Evolutionary conservation across 257 asterid species (phyloP).

Genomic region (Solanum etuberosum): DNA sequence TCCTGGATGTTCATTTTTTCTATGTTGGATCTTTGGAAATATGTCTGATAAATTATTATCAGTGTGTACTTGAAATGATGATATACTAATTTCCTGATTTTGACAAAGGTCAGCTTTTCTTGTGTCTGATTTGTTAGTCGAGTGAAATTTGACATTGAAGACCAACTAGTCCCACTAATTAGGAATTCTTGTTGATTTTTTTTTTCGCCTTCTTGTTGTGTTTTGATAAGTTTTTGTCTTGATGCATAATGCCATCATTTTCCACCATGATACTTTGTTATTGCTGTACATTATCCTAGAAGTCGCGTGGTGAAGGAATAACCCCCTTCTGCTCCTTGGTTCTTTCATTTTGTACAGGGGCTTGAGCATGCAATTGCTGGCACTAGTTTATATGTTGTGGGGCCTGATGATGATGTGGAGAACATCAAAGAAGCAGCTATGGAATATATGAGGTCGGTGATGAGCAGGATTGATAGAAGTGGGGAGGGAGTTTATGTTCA

Average conservation of each 20-base stretch:
- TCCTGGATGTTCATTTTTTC: not conserved
- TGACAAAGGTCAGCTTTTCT: not conserved
- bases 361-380: slow-evolving; percentile 99
- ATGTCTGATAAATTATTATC: not conserved
- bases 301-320: not conserved
- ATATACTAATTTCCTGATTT: not conserved
- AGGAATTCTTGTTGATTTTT: not conserved
- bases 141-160: not conserved
- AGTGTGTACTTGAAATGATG: not conserved
- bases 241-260: not conserved
- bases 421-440: slow-evolving; percentile 70
- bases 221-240: not conserved
- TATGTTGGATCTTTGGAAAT: not conserved
- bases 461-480: slow-evolving; percentile 85
- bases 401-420: slow-evolving; percentile 76
- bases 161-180: not conserved
- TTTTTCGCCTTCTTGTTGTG: not conserved
- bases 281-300: not conserved
- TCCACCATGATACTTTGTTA: not conserved
- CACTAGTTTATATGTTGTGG: slow-evolving; percentile 80
- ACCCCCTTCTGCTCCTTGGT: not conserved
- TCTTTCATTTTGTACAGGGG: slow-evolving; percentile 40
- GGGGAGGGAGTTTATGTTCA: slow-evolving; percentile 97
- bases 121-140: not conserved
- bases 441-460: slow-evolving; percentile 93